Conservation (phyloP, 352 stramenopile genomes). For the Blastocystis sp. region DNA sequence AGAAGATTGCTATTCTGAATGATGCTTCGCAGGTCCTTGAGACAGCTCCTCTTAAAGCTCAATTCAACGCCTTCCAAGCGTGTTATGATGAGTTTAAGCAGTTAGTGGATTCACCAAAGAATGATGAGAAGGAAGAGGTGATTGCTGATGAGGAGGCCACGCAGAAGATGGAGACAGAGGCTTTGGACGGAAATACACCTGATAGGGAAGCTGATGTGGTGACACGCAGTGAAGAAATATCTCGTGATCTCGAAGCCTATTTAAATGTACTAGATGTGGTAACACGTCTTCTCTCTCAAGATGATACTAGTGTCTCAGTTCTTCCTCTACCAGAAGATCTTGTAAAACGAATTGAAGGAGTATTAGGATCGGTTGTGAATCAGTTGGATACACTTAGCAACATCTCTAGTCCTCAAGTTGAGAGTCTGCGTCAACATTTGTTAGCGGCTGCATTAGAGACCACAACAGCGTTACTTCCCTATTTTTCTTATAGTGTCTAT, state of each 20-base stretch:
- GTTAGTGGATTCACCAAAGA: background rate
- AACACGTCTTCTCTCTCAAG: background rate
- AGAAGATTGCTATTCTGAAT: background rate
- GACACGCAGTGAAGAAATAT: background rate
- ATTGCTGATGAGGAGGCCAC: background rate
- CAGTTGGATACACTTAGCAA: background rate
- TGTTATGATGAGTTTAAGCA: background rate
- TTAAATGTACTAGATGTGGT: constrained; percentile 31
- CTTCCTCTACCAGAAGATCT: background rate
- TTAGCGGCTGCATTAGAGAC: background rate
- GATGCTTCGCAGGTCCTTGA: background rate
- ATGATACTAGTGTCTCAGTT: background rate
- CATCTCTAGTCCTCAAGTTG: background rate
- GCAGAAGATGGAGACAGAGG: constrained; percentile 5
- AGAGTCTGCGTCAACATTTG: background rate
- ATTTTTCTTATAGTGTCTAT: background rate
- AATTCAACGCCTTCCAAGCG: background rate
- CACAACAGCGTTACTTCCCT: background rate
- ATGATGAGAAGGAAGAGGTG: background rate
- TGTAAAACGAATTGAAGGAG: background rate
- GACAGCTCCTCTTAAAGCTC: background rate
- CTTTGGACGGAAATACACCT: background rate
- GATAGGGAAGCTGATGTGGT: background rate
- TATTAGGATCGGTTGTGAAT: background rate
- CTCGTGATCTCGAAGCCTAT: background rate